Percentiles rank a stretch among this genome's conserved stretches.
These are phyloP conservation scores for Cryptococcus amylolentus DNA, from an alignment of 1,284 basidiomycete genomes.

Conservation along the genomic window DNA sequence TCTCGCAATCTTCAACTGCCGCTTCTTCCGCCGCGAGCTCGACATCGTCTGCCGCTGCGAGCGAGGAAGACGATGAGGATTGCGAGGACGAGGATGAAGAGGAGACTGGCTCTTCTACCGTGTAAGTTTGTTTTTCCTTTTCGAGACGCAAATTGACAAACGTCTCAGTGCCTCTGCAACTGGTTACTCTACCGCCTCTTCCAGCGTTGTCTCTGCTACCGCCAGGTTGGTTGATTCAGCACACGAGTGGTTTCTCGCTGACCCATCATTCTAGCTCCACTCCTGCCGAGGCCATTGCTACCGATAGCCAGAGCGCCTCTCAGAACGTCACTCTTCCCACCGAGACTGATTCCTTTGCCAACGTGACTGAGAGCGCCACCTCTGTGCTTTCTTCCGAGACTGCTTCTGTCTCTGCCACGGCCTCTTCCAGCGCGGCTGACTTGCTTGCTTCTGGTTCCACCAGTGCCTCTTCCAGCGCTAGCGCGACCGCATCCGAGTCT, in stretches of 20 bases:
- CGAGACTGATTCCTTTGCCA: slow-evolving; percentile 1
- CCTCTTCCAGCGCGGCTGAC: not conserved
- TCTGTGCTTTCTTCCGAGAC: slow-evolving; percentile 3
- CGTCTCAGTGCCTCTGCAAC: no score
- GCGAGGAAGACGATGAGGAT: slow-evolving; percentile 10
- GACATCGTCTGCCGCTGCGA: no score
- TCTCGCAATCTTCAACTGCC: no score
- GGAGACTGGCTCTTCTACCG: slow-evolving; percentile 49
- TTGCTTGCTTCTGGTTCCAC: not conserved
- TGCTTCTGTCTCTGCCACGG: not conserved
- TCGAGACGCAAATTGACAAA: no score
- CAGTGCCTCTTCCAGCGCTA: not conserved
- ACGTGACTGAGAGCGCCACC: slow-evolving; percentile 1
- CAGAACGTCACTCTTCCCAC: not conserved
- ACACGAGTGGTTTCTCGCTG: not conserved
- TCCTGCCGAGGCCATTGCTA: not conserved
- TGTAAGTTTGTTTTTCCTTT: slow-evolving; percentile 25
- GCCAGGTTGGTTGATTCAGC: slow-evolving; percentile 36
- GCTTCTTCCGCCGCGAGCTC: no score
- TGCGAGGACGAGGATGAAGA: slow-evolving; percentile 13
- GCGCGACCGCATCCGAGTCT: not conserved
- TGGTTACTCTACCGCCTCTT: not conserved
- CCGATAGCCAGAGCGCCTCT: not conserved
- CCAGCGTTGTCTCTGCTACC: not conserved
- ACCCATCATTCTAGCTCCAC: no score